These are phyloP conservation scores for Metschnikowia lochheadii DNA, from an alignment of 805 yeast genomes.

Conservation along the genomic window DNA sequence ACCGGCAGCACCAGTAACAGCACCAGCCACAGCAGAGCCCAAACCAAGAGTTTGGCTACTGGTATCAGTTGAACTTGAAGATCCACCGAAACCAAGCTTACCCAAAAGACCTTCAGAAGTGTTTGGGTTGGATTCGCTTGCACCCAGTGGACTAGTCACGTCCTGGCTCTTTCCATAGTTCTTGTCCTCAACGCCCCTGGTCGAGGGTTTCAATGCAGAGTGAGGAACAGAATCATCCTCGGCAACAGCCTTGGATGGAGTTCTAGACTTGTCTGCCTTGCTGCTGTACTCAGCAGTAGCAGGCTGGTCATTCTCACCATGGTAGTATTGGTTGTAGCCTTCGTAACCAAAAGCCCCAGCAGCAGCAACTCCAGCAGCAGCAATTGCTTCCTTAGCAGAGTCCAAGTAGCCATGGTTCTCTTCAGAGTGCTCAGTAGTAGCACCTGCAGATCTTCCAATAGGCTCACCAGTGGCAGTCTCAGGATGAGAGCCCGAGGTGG, in stretches of 20 bases:
- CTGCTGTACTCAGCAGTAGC: conserved; percentile 4
- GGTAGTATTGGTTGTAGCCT: conserved; percentile 15
- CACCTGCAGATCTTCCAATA: background rate
- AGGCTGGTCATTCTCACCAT: conserved; percentile 5
- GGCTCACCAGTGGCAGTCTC: background rate
- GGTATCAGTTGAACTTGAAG: background rate
- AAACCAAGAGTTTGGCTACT: conserved; percentile 2
- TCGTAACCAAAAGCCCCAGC: conserved; percentile 20
- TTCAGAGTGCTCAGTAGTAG: conserved; percentile 1
- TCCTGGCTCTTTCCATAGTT: background rate
- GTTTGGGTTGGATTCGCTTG: background rate
- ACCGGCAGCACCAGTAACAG: conserved; percentile 19
- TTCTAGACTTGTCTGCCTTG: background rate
- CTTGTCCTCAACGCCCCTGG: background rate
- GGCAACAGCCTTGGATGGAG: conserved; percentile 1
- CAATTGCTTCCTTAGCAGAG: conserved; percentile 15
- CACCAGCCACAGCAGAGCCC: conserved; percentile 18
- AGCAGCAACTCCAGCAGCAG: conserved; percentile 22
- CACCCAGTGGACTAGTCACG: background rate
- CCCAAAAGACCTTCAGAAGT: conserved; percentile 12
- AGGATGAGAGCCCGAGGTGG: background rate
- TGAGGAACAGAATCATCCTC: background rate
- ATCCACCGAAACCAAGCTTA: conserved; percentile 7
- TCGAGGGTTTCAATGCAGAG: conserved; percentile 1
- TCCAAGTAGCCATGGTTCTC: conserved; percentile 8